Percentiles rank a stretch among this genome's conserved stretches.
Conservation (phyloP, 148 eudicot species). For the Dysphania ambrosioides region DNA sequence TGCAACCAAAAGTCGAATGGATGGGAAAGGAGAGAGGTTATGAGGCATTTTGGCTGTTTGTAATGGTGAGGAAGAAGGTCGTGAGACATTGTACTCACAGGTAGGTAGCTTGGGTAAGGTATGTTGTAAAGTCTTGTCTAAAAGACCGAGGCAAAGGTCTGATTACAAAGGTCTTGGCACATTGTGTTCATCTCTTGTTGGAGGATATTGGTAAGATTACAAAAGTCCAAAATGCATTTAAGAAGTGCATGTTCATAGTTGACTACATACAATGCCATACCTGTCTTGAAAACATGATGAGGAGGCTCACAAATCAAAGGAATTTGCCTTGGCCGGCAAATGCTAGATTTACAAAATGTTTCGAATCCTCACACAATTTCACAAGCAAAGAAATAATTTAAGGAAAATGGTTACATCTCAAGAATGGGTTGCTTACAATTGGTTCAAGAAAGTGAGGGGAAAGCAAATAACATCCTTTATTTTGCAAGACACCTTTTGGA, state of each 20-base stretch:
- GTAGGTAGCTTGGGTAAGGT: not conserved
- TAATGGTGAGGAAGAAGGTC: not conserved
- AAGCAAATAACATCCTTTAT: not conserved
- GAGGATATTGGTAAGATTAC: not conserved
- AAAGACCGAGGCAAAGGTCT: not conserved
- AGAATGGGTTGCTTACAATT: not conserved
- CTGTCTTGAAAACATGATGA: not conserved
- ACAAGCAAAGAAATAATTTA: constrained; percentile 1
- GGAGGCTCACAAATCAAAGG: not conserved
- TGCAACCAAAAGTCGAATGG: too few relatives aligned
- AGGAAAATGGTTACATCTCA: not conserved
- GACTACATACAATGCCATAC: not conserved
- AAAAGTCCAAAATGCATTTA: not conserved
- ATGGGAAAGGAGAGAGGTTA: too few relatives aligned
- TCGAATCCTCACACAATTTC: not conserved
- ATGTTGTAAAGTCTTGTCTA: not conserved
- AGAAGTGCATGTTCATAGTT: not conserved
- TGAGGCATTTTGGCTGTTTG: not conserved
- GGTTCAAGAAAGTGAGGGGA: not conserved
- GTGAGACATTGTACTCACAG: not conserved
- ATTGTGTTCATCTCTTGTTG: not conserved
- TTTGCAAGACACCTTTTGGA: not conserved
- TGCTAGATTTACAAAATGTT: not conserved
- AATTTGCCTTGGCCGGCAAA: not conserved
- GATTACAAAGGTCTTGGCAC: too few relatives aligned